Percentiles rank a stretch among this genome's conserved stretches.
phyloP scores from a whole-genome alignment of 2,329 filamentous ascomycete genomes.

The Stylonectria norvegica region DNA sequence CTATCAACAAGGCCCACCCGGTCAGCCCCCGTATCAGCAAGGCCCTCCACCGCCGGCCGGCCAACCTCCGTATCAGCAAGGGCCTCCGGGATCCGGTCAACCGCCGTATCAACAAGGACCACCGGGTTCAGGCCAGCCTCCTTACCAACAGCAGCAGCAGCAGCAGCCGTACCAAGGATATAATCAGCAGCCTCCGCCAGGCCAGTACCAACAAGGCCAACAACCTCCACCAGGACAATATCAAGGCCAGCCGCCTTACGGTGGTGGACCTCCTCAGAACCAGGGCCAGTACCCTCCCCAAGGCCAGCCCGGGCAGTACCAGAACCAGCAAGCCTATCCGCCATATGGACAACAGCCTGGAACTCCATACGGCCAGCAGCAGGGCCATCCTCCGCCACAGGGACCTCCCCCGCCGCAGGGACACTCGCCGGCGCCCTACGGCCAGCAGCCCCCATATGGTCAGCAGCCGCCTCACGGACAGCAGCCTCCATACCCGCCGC shows the following conservation, averaged over 20 bases:
- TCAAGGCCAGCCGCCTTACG: conserved; percentile 4
- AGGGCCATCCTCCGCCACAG: too few species aligned
- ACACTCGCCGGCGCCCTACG: conserved; percentile 1
- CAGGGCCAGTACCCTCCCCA: conserved; percentile 6
- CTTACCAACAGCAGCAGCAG: background rate
- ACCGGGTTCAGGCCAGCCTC: background rate
- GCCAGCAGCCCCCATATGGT: conserved; percentile 7
- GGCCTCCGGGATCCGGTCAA: conserved; percentile 9
- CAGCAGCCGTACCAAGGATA: conserved; percentile 8
- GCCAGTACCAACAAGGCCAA: background rate
- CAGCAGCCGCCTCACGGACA: conserved; percentile 16
- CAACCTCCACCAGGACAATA: background rate
- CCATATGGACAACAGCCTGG: background rate
- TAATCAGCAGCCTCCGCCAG: conserved; percentile 6
- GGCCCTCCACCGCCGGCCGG: too few species aligned
- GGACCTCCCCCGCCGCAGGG: background rate
- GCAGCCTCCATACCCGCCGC: conserved; percentile 8
- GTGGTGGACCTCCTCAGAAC: conserved; percentile 3
- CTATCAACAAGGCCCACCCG: conserved; percentile 2
- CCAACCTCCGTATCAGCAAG: too few species aligned
- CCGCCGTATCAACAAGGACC: conserved; percentile 12
- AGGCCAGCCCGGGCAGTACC: conserved; percentile 6
- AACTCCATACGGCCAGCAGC: conserved; percentile 13
- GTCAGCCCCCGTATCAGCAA: background rate
- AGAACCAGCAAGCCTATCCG: conserved; percentile 5